Percentiles rank a stretch among this genome's conserved stretches.
phyloP scores from a whole-genome alignment of 352 stramenopile species.

The Pythium oligandrum region DNA sequence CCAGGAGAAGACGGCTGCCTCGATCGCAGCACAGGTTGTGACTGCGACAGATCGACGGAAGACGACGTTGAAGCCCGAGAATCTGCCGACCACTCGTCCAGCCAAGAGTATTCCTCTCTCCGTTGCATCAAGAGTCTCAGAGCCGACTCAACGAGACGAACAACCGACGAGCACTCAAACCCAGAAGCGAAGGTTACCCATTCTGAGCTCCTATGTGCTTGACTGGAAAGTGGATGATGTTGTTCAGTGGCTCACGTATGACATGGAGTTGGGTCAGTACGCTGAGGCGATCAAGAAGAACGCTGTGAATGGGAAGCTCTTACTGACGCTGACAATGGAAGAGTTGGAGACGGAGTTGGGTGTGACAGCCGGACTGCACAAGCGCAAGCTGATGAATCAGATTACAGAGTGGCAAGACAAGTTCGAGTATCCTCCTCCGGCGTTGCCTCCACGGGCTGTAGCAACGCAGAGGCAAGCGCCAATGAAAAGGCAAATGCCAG shows the following conservation, averaged over 20 bases:
- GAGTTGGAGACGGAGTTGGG: conserved; percentile 34
- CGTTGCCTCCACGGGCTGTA: too few species aligned
- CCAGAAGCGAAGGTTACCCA: conserved; percentile 9
- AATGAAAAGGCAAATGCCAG: too few species aligned
- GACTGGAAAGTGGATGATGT: conserved; percentile 57
- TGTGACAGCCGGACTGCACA: conserved; percentile 29
- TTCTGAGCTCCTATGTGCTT: conserved; percentile 21
- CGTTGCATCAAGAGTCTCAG: too few species aligned
- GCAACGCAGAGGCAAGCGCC: too few species aligned
- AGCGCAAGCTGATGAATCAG: conserved; percentile 39
- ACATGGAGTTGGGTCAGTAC: conserved; percentile 50
- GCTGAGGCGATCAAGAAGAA: conserved; percentile 25
- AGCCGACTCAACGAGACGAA: too few species aligned
- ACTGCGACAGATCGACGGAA: too few species aligned
- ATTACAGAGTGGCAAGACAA: conserved; percentile 35
- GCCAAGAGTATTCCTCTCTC: too few species aligned
- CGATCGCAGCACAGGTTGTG: too few species aligned
- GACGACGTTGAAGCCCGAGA: too few species aligned
- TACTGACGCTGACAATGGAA: conserved; percentile 33
- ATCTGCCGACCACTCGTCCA: too few species aligned
- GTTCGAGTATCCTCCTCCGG: conserved; percentile 17
- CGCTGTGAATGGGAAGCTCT: conserved; percentile 36
- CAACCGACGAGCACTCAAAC: background rate
- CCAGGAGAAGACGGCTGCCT: too few species aligned
- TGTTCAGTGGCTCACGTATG: conserved; percentile 31